Conservation (phyloP, 495 filamentous ascomycete genomes). For the Chaetomium cochliodes region DNA sequence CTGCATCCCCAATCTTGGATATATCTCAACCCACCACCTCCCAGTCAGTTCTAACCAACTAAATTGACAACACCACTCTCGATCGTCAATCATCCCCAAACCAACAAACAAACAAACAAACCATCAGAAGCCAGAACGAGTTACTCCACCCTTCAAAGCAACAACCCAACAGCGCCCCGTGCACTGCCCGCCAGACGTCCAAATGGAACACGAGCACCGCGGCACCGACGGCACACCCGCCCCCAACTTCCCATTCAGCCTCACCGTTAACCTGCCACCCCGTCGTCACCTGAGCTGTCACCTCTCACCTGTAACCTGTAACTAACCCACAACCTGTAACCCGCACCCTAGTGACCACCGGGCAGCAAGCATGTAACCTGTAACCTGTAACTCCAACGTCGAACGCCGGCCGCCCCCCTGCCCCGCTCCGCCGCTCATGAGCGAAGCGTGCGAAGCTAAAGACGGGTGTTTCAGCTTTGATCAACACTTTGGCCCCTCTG, state of each 20-base stretch:
- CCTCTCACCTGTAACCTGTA: constrained; percentile 4
- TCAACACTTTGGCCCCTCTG: too few relatives aligned
- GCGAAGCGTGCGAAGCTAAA: too few relatives aligned
- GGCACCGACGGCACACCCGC: neutral
- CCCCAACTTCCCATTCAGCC: neutral
- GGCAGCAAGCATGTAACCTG: too few relatives aligned
- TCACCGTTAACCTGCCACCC: neutral
- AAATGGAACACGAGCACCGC: neutral
- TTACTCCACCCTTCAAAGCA: neutral
- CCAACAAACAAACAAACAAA: neutral
- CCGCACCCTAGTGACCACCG: too few relatives aligned
- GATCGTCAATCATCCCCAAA: neutral
- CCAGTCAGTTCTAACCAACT: too few relatives aligned
- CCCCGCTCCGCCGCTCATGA: too few relatives aligned
- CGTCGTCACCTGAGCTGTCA: neutral
- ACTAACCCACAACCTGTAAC: neutral
- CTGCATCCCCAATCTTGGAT: neutral
- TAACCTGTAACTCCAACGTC: neutral
- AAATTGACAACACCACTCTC: neutral
- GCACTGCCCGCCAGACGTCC: neutral
- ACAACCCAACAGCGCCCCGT: neutral
- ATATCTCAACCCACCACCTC: neutral
- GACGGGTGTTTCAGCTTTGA: too few relatives aligned
- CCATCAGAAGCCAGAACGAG: neutral
- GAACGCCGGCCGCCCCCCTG: too few relatives aligned